Evolutionary conservation across 2,329 filamentous ascomycete genomes (phyloP), one percentile per base, ranked within the genome.

Genomic region (Cryphonectria nitschkei): DNA sequence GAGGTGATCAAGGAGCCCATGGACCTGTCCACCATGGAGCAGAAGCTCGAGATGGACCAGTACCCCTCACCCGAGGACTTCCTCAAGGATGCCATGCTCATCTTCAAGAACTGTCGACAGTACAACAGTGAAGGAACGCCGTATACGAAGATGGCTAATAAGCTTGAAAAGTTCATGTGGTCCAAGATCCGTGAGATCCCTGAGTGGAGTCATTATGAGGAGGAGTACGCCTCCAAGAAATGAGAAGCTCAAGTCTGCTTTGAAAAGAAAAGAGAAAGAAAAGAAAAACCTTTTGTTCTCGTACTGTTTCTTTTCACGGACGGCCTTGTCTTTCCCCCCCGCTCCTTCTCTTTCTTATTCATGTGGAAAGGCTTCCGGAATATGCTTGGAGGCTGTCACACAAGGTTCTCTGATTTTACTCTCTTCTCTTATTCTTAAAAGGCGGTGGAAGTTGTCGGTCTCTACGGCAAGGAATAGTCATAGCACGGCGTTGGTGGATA

Each of bases 1-100:
- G 94, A 97, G 72, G 95, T 98, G 73, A 99, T 99, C 84, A 95
- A 95, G 79, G 93, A 97, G 80, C 96, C 96, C 50, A 99, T 99
- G 96, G 96, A 98, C 79, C 85, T 98, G 64, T 91, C 89, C 64
- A 98, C 95, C 29, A 98, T 99, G 95, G 96, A 98, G 81, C 90
- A 89, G 75, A 97, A 97, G 81, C 91, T 98, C 74, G 95, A 98
- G 78, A 93, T 94, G 54, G 96, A 98, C 81, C 89, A 95, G 77
- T 99, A 99, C 79, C 88, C 90, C 22, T 94, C 90, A 0, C 95
- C 96, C 0, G 94, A 98, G 78, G 96, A 98, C 76, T 98, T 99
- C 76, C 90, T 95, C 82, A 89, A 87, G 74, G 96, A 99, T 79
- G 93, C 95, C 13, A 91, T 90, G 78, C 88, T 98, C 77, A 90